A percentile compares a stretch with the other conserved stretches of the same genome.
Conservation (phyloP, 371 early-diverging fungal species). For the Lichtheimia ornata region DNA sequence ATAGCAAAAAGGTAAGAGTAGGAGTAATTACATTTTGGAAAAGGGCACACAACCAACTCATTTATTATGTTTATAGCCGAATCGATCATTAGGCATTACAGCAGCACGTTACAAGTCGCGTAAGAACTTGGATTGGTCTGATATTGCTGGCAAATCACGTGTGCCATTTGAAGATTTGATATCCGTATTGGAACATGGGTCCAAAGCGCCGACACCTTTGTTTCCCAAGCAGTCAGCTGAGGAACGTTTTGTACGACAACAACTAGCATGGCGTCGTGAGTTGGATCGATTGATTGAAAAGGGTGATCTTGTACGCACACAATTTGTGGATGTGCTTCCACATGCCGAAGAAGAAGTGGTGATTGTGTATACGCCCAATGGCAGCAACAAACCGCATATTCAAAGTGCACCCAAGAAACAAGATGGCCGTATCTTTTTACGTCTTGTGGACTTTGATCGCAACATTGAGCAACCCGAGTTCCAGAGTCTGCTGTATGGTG, state of each 20-base stretch:
- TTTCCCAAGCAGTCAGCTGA: constrained; percentile 80
- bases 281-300: constrained; percentile 73
- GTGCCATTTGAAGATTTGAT: constrained; percentile 66
- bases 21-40: too few relatives aligned
- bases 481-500: constrained; percentile 63
- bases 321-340: constrained; percentile 70
- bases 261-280: constrained; percentile 75
- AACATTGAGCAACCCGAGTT: constrained; percentile 73
- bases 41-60: too few relatives aligned
- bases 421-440: constrained; percentile 79
- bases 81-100: constrained; percentile 47
- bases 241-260: constrained; percentile 81
- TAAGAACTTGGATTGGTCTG: constrained; percentile 45
- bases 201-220: constrained; percentile 64
- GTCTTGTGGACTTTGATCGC: constrained; percentile 79
- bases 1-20: too few relatives aligned
- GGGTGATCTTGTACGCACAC: constrained; percentile 68
- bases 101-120: constrained; percentile 47
- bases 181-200: constrained; percentile 63
- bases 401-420: constrained; percentile 80
- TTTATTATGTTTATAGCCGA: constrained; percentile 11
- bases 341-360: constrained; percentile 71
- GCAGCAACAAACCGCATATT: constrained; percentile 53
- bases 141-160: constrained; percentile 48
- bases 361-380: constrained; percentile 76